phyloP scores from a whole-genome alignment of 2,329 filamentous ascomycete species.

The Aspergillus fructus region DNA sequence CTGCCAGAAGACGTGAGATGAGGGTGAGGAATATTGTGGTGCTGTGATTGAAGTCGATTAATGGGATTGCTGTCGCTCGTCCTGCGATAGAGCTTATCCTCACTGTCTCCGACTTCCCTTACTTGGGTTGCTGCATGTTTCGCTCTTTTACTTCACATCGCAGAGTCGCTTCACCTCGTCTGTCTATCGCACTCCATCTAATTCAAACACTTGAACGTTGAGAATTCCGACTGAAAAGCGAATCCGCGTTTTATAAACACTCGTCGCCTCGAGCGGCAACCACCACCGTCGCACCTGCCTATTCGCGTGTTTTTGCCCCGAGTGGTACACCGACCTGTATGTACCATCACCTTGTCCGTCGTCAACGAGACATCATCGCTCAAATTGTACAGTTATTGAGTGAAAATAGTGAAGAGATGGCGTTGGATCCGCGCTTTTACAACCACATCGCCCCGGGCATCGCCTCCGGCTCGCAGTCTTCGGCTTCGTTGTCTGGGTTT shows the following conservation, averaged over 20 bases:
- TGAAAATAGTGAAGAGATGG: slow-evolving; percentile 39
- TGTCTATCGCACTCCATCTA: not conserved
- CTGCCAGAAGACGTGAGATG: not conserved
- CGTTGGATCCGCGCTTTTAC: slow-evolving; percentile 43
- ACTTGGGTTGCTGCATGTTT: slow-evolving; percentile 21
- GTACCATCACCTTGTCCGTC: slow-evolving; percentile 39
- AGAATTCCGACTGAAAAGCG: not conserved
- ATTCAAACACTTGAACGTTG: not conserved
- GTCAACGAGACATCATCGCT: slow-evolving; percentile 41
- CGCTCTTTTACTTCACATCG: slow-evolving; percentile 23
- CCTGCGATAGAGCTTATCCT: not conserved
- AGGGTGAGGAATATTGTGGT: not conserved
- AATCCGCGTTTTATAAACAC: not conserved
- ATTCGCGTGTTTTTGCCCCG: slow-evolving; percentile 12
- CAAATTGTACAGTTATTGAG: slow-evolving; percentile 41
- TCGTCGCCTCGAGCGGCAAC: not conserved
- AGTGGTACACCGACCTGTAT: slow-evolving; percentile 33
- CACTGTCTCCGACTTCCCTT: not conserved
- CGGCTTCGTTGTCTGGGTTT: slow-evolving; percentile 31
- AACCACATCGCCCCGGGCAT: slow-evolving; percentile 29
- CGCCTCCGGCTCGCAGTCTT: slow-evolving; percentile 36
- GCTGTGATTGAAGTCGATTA: not conserved
- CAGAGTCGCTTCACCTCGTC: slow-evolving; percentile 11
- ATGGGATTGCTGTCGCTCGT: not conserved
- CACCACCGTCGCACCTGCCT: slow-evolving; percentile 4